Base-by-base conservation (phyloP, 345 rosid genomes). In the Pugionium dolabratum region DNA sequence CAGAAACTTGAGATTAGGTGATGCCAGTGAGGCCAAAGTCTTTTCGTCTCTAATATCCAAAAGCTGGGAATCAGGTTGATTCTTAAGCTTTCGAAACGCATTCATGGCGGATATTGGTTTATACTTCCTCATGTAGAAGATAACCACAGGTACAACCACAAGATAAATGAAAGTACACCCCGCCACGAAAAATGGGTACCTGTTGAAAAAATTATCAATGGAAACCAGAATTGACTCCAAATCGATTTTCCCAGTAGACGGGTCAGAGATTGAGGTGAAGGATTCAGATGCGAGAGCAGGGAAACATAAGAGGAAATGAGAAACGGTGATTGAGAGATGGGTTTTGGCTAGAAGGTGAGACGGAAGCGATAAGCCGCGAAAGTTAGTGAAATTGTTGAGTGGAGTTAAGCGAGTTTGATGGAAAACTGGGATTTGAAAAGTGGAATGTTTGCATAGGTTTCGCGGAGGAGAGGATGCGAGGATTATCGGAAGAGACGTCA, bases 131-230 rank as follows among this genome's bases (percentile, higher is more conserved):
- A 93, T 62, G 75, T 83, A 87, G 58, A 78, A 75, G 3, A 82
- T 45, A 25, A 79, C 74, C 6, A 84, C 47, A 0, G 98, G 98
- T 18, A 79, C 59, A 27, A 81, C 90, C n/a, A 87, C 83, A 9
- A 89, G 87, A 79, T 96, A 93, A 39, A 87, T 55, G 80, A 93
- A 87, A 0, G 91, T 65, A 67, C 97, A 92, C 4, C 91, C 90
- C 31, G 86, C 84, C 49, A 92, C 96, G 57, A 93, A 93, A 74
- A 93, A 93, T 0, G 98, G 98, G 80, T 93, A 70, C 71, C 77
- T 80, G 74, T 76, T 87, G 70, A 87, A 77, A 54, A 90, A 87
- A 5, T 84, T 88, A 39, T 93, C 97, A 41, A 93, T 70, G 1
- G 97, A 75, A 4, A 87, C 75, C 9, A 89, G 5, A 32, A 85